phyloP scores from a whole-genome alignment of 768 basidiomycete species.

The Baorangia bicolor region DNA sequence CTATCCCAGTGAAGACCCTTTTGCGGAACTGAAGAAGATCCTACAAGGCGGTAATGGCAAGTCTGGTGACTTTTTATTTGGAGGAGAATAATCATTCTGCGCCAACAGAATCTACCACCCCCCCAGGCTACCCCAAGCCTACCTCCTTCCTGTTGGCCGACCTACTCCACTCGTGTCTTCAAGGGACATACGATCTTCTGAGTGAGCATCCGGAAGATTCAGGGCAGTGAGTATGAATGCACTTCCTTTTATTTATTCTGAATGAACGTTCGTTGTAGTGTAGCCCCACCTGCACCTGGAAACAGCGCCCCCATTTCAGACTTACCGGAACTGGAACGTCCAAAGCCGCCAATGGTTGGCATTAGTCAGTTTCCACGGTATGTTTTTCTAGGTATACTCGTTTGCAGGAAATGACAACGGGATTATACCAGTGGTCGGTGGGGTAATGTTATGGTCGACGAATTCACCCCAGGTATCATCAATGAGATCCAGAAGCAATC shows the following conservation, averaged over 20 bases:
- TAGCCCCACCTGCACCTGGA: neutral
- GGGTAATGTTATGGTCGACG: constrained; percentile 17
- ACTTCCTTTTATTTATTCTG: too few relatives aligned
- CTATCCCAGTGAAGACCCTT: neutral
- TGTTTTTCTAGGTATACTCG: neutral
- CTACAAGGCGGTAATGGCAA: neutral
- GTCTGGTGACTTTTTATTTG: neutral
- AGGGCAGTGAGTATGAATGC: neutral
- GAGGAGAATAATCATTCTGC: neutral
- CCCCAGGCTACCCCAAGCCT: neutral
- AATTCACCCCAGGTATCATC: constrained; percentile 13
- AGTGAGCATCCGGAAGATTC: neutral
- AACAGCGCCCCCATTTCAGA: neutral
- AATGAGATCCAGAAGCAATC: constrained; percentile 2
- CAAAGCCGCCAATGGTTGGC: neutral
- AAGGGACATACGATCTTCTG: constrained; percentile 1
- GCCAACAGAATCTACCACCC: neutral
- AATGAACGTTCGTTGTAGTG: neutral
- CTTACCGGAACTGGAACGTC: neutral
- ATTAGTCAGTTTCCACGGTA: constrained; percentile 8
- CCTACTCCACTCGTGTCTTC: neutral
- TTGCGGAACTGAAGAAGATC: neutral
- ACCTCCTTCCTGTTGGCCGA: neutral
- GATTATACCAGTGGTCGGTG: constrained; percentile 13
- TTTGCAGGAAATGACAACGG: neutral